Percentiles rank a stretch among this genome's conserved stretches.
Evolutionary conservation across 441 rosid species (phyloP).

Genomic region (Omphalea diandra): DNA sequence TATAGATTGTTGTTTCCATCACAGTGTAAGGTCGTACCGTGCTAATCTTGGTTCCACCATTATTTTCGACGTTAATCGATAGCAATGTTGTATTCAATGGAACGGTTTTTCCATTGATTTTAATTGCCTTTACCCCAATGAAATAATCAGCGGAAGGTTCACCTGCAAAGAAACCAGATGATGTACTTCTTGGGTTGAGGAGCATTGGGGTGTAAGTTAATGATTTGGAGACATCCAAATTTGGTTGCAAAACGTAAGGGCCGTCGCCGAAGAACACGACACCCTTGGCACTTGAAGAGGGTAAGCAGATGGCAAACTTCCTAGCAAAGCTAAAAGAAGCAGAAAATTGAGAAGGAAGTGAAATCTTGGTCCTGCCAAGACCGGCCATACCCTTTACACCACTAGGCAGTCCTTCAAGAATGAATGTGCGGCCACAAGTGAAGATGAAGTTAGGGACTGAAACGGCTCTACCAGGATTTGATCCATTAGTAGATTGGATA

Average conservation of each 20-base stretch:
- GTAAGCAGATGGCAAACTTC: constrained; percentile 42
- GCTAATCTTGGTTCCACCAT: constrained; percentile 75
- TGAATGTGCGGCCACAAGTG: constrained; percentile 21
- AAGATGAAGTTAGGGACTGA: constrained; percentile 25
- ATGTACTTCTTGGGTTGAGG: constrained; percentile 52
- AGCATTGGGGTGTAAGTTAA: constrained; percentile 46
- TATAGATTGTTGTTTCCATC: constrained; percentile 49
- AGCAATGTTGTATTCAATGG: constrained; percentile 44
- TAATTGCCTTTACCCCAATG: constrained; percentile 49
- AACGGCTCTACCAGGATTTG: constrained; percentile 21
- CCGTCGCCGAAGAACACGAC: constrained; percentile 60
- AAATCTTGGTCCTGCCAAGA: constrained; percentile 34
- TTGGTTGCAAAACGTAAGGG: constrained; percentile 54
- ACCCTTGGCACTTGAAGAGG: constrained; percentile 27
- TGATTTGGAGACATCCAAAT: constrained; percentile 31
- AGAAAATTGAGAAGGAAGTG: constrained; percentile 38
- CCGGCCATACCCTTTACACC: constrained; percentile 37
- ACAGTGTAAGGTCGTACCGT: constrained; percentile 65
- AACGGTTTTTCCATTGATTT: constrained; percentile 32
- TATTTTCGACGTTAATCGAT: constrained; percentile 39
- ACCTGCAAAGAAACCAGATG: constrained; percentile 38
- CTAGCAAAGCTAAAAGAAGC: constrained; percentile 28
- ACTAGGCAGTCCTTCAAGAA: constrained; percentile 23
- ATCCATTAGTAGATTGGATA: constrained; percentile 31
- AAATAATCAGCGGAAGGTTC: constrained; percentile 64